A percentile compares a stretch with the other conserved stretches of the same genome.
phyloP scores from a whole-genome alignment of 2,329 filamentous ascomycete genomes.

The Phoma sp. region DNA sequence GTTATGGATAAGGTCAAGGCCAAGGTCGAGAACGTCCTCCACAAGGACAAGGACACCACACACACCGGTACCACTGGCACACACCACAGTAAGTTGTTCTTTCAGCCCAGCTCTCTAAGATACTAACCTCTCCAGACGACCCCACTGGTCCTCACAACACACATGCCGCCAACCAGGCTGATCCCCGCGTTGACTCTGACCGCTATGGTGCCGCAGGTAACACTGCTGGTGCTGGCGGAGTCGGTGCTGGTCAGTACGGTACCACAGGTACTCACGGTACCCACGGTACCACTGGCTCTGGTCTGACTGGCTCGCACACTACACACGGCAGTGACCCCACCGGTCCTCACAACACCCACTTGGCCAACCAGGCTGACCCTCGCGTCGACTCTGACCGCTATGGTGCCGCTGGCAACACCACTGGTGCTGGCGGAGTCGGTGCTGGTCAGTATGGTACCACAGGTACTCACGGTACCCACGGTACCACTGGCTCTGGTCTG shows the following conservation, averaged over 20 bases:
- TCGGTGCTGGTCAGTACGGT: slow-evolving; percentile 30
- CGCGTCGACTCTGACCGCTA: slow-evolving; percentile 33
- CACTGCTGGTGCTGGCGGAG: slow-evolving; percentile 28
- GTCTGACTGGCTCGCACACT: slow-evolving; percentile 14
- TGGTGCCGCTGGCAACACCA: slow-evolving; percentile 23
- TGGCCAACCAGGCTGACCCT: slow-evolving; percentile 28
- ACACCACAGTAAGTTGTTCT: slow-evolving; percentile 22
- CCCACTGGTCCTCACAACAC: slow-evolving; percentile 40
- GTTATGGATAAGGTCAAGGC: slow-evolving; percentile 47
- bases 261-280: slow-evolving; percentile 1
- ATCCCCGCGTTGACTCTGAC: slow-evolving; percentile 38
- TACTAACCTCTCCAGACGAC: slow-evolving; percentile 26
- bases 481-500: slow-evolving; percentile 10
- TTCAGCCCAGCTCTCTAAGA: neutral
- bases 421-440: too few species aligned
- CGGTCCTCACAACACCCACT: slow-evolving; percentile 26
- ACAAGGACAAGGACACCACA: slow-evolving; percentile 42
- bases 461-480: slow-evolving; percentile 7
- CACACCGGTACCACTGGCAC: slow-evolving; percentile 17
- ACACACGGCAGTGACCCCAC: slow-evolving; percentile 20
- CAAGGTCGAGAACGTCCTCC: slow-evolving; percentile 46
- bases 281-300: slow-evolving; percentile 14
- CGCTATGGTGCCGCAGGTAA: slow-evolving; percentile 22
- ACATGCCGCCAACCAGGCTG: slow-evolving; percentile 37
- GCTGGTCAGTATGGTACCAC: neutral